Evolutionary conservation across 306 rosid species (phyloP), one percentile per base, ranked within the genome.

Genomic region (Fagus sylvatica): DNA sequence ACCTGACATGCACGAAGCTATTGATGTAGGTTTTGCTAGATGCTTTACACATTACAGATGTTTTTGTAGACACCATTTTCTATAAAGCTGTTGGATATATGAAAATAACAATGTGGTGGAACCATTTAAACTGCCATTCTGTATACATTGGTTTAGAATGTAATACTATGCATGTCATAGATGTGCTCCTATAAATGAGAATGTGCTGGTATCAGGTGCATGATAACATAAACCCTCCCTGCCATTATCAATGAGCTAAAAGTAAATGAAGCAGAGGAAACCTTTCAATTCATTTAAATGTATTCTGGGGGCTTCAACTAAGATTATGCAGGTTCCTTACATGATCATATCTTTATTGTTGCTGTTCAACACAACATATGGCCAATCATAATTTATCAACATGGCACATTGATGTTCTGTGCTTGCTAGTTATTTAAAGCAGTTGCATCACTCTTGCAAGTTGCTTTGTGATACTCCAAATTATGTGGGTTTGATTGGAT

Each of bases 1-100:
- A 42, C 97, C 92, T 5, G 99, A 93, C 81, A 85, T 92, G 80
- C 99, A 95, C 54, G 99, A 95, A 85, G 98, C 99, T 19, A 91
- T 95, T 67, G 98, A 95, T 80, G 98, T 90, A 87, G 69, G 96
- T 86, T 76, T 68, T 54, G 30, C 39, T 70, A 15, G 42, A 55
- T 68, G 13, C 78, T 72, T 75, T 9, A 62, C 78, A 78, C 57
- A 13, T 36, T 28, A 42, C 66, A 60, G 10, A 12, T 41, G 68
- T 57, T 34, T 68, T 53, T 79, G 68, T 77, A 43, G 68, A 30
- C 68, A 56, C 16, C 54, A 17, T 77, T 7, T 46, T 4, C 53
- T 71, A 56, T 75, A 10, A 74, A 61, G 64, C 74, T 15, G 61
- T 72, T 71, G 42, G 19, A 40, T 57, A 69, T 42, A 37, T 77